Evolutionary conservation across 495 filamentous ascomycete species (phyloP), one percentile per base, ranked within the genome.

Genomic region (Amorphotheca resinae): DNA sequence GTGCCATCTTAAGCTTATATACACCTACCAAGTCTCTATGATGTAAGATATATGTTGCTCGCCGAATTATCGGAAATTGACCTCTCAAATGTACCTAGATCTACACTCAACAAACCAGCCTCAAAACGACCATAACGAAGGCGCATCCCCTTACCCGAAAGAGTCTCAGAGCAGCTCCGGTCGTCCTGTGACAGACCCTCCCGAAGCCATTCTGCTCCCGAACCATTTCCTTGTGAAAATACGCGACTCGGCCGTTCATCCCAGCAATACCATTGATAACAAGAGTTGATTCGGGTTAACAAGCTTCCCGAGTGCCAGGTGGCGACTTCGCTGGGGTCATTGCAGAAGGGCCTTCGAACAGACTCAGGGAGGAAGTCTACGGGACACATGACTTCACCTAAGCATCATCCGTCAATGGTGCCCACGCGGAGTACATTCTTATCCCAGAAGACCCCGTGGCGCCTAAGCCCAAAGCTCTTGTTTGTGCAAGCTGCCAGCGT

Each of bases 261-360:
- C 64, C 35, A 60, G 58, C 33, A 64, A 68, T 47, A 48, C 64
- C 20, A 42, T 68, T 7, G 66, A 69, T 39, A 49, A 53, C 7
- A 52, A 61, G 44, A 63, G 61, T 9, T 22, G 35, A 2, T 67
- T 67, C 45, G 53, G 54, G 39, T 51, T 40, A 35, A 67, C 60
- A 25, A 67, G 46, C 1, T 64, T 49, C 33, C 64, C 64, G 1
- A 59, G 41, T 66, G 12, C 63, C 64, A 9, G 66, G 66, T 9
- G 64, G 64, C 14, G 52, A 55, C 30, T 63, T 55, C 42, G 44
- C 54, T 7, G 59, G 55, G 22, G 41, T 54, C 22, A 39, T 65
- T 15, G 49, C 56, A 9, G 40, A 47, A 17, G 43, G 41, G 2
- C 39, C 54, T 3, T 22, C 35, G 5, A 22, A 49, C 17, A 37